phyloP scores from a whole-genome alignment of 208 protist genomes.

The Trypanosomatidae sp. region DNA sequence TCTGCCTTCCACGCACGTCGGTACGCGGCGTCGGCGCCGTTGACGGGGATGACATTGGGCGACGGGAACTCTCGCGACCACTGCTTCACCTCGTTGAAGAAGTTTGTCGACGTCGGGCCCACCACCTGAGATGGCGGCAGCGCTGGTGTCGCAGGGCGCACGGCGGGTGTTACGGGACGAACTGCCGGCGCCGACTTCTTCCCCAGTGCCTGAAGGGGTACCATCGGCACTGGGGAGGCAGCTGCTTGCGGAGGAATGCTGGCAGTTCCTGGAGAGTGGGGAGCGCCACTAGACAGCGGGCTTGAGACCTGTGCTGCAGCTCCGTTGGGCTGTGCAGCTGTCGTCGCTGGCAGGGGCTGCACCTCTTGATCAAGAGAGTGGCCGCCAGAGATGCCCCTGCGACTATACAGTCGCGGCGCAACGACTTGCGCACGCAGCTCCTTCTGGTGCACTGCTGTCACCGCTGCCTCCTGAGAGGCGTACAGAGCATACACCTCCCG shows the following conservation, averaged over 20 bases:
- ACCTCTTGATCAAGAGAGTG: neutral
- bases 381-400: neutral
- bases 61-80: slow-evolving; percentile 36
- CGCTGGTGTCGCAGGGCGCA: slow-evolving; percentile 5
- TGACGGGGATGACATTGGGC: slow-evolving; percentile 29
- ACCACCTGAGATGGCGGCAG: slow-evolving; percentile 21
- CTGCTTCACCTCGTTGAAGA: slow-evolving; percentile 45
- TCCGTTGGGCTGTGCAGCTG: neutral
- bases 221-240: neutral
- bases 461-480: slow-evolving; percentile 9
- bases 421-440: slow-evolving; percentile 23
- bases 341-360: neutral
- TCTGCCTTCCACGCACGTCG: slow-evolving; percentile 43
- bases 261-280: neutral
- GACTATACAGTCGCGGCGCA: slow-evolving; percentile 8
- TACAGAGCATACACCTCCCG: slow-evolving; percentile 24
- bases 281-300: neutral
- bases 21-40: slow-evolving; percentile 23
- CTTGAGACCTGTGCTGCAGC: neutral
- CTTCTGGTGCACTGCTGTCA: slow-evolving; percentile 16
- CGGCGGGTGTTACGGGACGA: neutral
- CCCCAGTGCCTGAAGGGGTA: neutral
- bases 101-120: slow-evolving; percentile 33
- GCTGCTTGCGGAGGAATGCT: neutral
- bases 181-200: neutral